Base-by-base conservation (phyloP, 2,329 filamentous ascomycete genomes). In the Aspergillus fischeri region DNA sequence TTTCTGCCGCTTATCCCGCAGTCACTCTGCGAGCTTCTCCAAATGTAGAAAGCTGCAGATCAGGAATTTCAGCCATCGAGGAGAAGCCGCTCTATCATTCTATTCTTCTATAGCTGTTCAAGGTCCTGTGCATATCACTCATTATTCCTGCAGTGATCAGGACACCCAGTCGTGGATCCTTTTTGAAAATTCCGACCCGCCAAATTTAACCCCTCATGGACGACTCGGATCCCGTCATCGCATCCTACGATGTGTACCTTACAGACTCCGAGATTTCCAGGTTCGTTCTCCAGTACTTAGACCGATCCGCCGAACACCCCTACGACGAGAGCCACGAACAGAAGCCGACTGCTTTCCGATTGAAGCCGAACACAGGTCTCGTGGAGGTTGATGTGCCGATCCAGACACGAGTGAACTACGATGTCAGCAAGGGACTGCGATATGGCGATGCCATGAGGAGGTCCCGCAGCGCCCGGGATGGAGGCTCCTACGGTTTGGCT, bases 371-470 rank as follows among this genome's bases (percentile, higher is more conserved):
- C 56, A 85, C 90, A 0, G 92, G 92, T 55, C 90, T 97, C 77
- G 81, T 97, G 56, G 94, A 99, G 76, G 81, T 97, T 53, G 94
- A 99, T 72, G 83, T 97, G n/a, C 91, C 91, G 4, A 80, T 97
- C 65, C 86, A 87, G 78, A 86, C 86, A 60, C 79, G 80, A 50
- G 73, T 78, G 55, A 88, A 90, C 69, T 97, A 96, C 79, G 92
- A 97, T 77, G 84, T 88, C 63, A 83, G 84, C 63, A 92, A 93
- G 77, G 93, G 91, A 50, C 77, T 94, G 52, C 83, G 85, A 63
- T 97, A 91, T 84, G 94, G 92, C 20, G 85, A 90, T 67, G 86
- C 89, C 1, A 78, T 97, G 62, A 77, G 80, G 59, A 83, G 83
- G 65, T 81, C 78, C 52, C 73, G 74, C 24, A 71, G 74, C 29